Base-by-base conservation (phyloP, 371 early-diverging fungal genomes). In the Circinella minor region DNA sequence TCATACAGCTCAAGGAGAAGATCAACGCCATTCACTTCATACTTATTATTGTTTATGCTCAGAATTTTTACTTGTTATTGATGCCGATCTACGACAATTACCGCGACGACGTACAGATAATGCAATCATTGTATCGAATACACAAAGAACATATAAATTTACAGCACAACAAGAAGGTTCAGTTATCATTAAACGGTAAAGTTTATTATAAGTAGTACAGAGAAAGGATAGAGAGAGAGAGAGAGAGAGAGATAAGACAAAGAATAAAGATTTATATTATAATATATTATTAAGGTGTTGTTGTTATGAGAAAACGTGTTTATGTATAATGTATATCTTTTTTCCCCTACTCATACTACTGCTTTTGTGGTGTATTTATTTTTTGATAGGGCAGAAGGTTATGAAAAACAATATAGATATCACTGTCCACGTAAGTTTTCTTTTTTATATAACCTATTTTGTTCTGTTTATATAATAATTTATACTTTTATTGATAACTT, bases 21-120 rank as follows among this genome's bases (percentile, higher is more conserved):
- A 86, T 37, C 78, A 79, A 55, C 74, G 76, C 15, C 72, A 68
- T 46, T 60, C 66, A 49, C 74, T 92, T 51, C 87, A 90, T 69
- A 89, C 90, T 5, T 92, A 92, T 69, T 92, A 91, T 74, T 92
- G 92, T 66, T 74, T 91, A 38, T 92, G 92, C 68, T 89, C 90
- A 55, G 92, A 92, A 76, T 92, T 90, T 72, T 70, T 90, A 48
- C 80, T 92, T 11, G 91, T 90, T 34, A 87, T 91, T 64, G 92
- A 89, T 66, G 83, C 86, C 9, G 81, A 82, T 66, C 73, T 92
- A 7, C 85, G 81, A 51, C 78, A 84, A 66, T 68, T 92, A 57
- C 90, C 92, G 34, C 77, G 82, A 71, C 79, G 92, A 64, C 77
- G 79, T 55, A 88, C 89, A 14, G 92, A 92, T 67, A 87, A 88